Evolutionary conservation across 441 rosid genomes (phyloP).

Genomic region (Corymbia citriodora): DNA sequence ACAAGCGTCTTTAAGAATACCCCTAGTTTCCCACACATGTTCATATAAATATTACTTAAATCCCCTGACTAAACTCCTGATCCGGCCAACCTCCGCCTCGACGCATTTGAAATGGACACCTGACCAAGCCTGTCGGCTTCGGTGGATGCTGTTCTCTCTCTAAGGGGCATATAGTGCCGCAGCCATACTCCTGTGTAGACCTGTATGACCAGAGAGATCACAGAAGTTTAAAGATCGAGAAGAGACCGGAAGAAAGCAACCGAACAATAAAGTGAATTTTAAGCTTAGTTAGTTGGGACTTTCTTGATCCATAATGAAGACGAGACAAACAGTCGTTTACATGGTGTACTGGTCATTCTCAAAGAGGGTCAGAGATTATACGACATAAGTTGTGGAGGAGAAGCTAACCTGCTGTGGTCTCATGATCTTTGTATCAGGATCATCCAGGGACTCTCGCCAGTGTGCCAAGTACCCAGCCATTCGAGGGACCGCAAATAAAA

Average conservation of each 20-base stretch:
- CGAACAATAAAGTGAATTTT: neutral
- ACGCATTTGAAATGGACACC: constrained; percentile 83
- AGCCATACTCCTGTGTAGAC: constrained; percentile 90
- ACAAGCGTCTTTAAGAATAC: neutral
- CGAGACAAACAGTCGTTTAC: neutral
- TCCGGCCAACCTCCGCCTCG: constrained; percentile 84
- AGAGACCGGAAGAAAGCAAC: neutral
- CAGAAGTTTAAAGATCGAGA: neutral
- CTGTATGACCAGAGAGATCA: constrained; percentile 22
- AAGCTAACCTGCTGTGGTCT: constrained; percentile 86
- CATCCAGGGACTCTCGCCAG: constrained; percentile 96
- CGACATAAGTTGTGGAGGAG: neutral
- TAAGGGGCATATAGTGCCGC: constrained; percentile 65
- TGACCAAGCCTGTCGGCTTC: constrained; percentile 56
- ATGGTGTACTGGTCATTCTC: neutral
- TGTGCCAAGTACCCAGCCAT: constrained; percentile 98
- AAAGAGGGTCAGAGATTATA: neutral
- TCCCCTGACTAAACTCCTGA: constrained; percentile 22
- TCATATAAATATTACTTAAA: neutral
- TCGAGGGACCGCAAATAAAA: constrained; percentile 89
- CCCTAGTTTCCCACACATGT: neutral
- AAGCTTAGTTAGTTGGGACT: neutral
- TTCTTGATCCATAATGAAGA: neutral
- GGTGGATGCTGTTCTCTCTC: constrained; percentile 38
- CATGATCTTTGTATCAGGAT: constrained; percentile 96